Conservation (phyloP, 768 basidiomycete genomes). For the Pulveroboletus sp. region DNA sequence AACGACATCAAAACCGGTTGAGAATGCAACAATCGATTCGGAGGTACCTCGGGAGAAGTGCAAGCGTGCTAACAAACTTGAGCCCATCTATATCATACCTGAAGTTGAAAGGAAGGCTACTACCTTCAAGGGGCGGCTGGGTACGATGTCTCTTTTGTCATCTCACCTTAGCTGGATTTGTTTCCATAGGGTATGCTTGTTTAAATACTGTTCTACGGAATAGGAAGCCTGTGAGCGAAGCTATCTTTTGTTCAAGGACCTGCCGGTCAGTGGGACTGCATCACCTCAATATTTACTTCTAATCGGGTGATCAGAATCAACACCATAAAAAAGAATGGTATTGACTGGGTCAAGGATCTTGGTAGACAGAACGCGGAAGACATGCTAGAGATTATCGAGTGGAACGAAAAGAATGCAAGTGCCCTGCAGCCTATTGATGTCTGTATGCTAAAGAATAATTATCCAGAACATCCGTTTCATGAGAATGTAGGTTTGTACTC, state of each 20-base stretch:
- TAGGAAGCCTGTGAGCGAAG: constrained; percentile 55
- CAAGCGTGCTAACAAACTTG: constrained; percentile 32
- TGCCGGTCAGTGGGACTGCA: constrained; percentile 41
- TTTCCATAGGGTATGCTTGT: constrained; percentile 63
- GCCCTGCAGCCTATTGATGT: background rate
- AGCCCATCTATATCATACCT: constrained; percentile 63
- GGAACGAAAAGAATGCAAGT: constrained; percentile 82
- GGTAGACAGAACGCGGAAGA: constrained; percentile 74
- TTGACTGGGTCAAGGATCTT: constrained; percentile 77
- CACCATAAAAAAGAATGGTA: constrained; percentile 73
- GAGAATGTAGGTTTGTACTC: constrained; percentile 42
- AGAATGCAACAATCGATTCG: background rate
- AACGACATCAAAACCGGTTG: constrained; percentile 9
- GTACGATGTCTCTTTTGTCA: constrained; percentile 23
- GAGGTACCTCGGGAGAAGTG: constrained; percentile 24
- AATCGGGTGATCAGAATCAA: constrained; percentile 47
- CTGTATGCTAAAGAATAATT: background rate
- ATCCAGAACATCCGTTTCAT: constrained; percentile 73
- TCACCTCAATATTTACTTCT: background rate
- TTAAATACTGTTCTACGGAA: constrained; percentile 78
- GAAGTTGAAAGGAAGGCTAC: constrained; percentile 64
- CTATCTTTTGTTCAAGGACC: constrained; percentile 74
- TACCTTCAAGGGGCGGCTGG: constrained; percentile 64
- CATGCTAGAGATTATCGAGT: constrained; percentile 69
- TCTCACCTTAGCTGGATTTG: background rate